Evolutionary conservation across 768 basidiomycete species (phyloP).

Genomic region (Lactifluus hygrophoroides): DNA sequence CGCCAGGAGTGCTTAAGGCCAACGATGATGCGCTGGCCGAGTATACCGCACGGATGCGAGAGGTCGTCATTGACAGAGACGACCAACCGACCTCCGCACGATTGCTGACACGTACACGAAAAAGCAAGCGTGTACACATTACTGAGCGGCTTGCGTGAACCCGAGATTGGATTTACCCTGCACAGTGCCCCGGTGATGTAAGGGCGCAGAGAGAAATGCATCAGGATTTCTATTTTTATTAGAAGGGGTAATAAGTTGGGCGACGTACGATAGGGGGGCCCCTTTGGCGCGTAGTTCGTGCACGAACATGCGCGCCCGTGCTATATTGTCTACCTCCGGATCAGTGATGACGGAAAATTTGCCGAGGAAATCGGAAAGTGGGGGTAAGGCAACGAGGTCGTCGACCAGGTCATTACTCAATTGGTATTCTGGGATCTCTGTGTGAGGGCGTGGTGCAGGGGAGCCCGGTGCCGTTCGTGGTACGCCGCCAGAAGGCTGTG

Average conservation of each 20-base stretch:
- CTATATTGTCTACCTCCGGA: background rate
- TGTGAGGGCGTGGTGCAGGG: background rate
- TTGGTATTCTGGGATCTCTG: background rate
- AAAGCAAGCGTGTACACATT: background rate
- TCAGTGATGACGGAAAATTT: conserved; percentile 4
- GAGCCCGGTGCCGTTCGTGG: background rate
- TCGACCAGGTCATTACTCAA: background rate
- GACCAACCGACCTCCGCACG: background rate
- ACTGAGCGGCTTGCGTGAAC: background rate
- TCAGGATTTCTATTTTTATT: too few relatives aligned
- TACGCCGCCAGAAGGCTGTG: background rate
- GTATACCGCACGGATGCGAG: background rate
- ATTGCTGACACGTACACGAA: background rate
- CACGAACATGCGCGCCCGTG: background rate
- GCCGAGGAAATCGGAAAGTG: conserved; percentile 1
- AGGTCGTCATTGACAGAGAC: conserved; percentile 1
- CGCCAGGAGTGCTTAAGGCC: background rate
- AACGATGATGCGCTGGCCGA: background rate
- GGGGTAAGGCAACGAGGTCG: background rate
- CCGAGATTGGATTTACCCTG: background rate
- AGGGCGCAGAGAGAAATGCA: background rate
- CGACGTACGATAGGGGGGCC: background rate
- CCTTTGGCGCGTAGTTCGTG: background rate
- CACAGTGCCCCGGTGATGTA: background rate
- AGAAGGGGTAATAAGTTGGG: too few relatives aligned